A percentile compares a stretch with the other conserved stretches of the same genome.
Conservation (phyloP, 2,329 filamentous ascomycete species). For the Alternaria ethzedia region DNA sequence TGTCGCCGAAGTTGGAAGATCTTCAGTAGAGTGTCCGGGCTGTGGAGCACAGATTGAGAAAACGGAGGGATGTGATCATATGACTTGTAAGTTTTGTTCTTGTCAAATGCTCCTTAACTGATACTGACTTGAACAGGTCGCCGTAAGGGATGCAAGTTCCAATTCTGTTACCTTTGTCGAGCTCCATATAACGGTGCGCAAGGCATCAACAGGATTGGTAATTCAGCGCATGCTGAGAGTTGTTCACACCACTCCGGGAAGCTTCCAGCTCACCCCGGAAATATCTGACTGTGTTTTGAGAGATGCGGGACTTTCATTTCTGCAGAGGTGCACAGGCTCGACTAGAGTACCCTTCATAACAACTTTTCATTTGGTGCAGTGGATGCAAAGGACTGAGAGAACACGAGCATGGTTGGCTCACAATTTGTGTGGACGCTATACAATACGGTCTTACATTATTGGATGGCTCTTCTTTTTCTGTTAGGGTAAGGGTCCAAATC, state of each 20-base stretch:
- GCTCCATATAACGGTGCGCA: neutral
- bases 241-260: neutral
- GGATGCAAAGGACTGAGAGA: neutral
- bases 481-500: no score
- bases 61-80: neutral
- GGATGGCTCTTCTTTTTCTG: no score
- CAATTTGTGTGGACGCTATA: no score
- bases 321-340: neutral
- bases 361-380: neutral
- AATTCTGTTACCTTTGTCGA: constrained; percentile 1
- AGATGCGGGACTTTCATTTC: neutral
- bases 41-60: neutral
- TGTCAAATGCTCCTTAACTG: no score
- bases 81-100: neutral
- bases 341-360: neutral
- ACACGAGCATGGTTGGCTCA: neutral
- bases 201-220: neutral
- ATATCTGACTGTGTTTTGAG: neutral
- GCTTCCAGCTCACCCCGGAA: neutral
- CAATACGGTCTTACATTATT: no score
- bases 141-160: neutral
- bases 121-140: neutral
- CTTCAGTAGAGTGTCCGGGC: neutral
- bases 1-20: neutral
- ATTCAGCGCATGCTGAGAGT: neutral